A percentile compares a stretch with the other conserved stretches of the same genome.
Evolutionary conservation across 139 green algal genomes (phyloP).

Genomic region (Chlorella sorokiniana): DNA sequence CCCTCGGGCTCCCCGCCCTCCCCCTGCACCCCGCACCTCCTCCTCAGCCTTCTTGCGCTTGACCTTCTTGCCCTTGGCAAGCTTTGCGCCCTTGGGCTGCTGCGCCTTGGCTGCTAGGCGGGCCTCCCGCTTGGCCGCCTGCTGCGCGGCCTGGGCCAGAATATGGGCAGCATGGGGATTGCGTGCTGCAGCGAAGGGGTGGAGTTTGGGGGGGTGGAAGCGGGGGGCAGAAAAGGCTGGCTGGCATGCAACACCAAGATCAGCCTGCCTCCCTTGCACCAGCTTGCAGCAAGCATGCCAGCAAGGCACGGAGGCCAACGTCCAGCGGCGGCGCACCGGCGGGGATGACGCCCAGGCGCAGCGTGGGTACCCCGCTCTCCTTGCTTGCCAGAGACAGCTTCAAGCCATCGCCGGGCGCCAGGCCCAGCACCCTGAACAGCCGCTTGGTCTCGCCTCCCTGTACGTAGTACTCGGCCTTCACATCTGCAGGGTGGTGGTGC

Average conservation of each 20-base stretch:
- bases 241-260: background rate
- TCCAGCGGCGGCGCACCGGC: background rate
- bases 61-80: conserved; percentile 11
- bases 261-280: background rate
- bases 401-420: conserved; percentile 14
- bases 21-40: background rate
- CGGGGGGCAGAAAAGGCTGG: background rate
- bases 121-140: conserved; percentile 13
- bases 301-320: background rate
- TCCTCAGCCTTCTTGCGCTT: conserved; percentile 7
- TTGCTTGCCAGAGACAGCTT: conserved; percentile 1
- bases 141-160: conserved; percentile 1
- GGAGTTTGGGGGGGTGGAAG: background rate
- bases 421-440: conserved; percentile 19
- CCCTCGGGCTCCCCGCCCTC: too few species aligned
- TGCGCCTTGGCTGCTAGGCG: conserved; percentile 25
- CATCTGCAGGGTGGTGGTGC: background rate
- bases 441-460: conserved; percentile 30
- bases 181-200: background rate
- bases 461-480: conserved; percentile 22
- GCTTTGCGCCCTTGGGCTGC: conserved; percentile 20
- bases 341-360: conserved; percentile 9
- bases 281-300: background rate
- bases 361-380: background rate
- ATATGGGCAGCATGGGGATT: conserved; percentile 14